Base-by-base conservation (phyloP, 2,329 filamentous ascomycete species). In the Alternaria sp. region DNA sequence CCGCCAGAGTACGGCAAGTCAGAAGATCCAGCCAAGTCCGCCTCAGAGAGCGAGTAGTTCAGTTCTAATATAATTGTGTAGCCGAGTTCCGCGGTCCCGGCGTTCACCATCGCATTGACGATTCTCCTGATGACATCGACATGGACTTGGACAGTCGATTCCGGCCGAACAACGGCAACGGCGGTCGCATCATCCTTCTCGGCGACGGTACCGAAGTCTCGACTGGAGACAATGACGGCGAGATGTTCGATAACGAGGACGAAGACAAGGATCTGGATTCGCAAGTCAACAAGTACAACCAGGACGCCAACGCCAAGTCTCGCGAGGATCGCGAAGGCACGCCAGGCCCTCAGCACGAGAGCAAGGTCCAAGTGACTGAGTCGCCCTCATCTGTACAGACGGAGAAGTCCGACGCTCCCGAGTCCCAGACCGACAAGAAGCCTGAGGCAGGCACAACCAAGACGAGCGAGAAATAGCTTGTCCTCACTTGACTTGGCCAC, bases 1-100 rank as follows among this genome's bases (percentile, higher is more conserved):
- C 96, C 96, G 83, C 96, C 95, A 78, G 96, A 99, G 90, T 99
- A 98, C 86, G 96, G 96, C 94, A 95, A 90, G 93, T 89, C 84
- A 84, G 81, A 78, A 78, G 73, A 77, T 68, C 73, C 76, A 72
- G 65, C 68, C 72, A 72, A 73, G 75, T 77, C 77, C 77, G 68
- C 70, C 66, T 67, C 68, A 57, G 64, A 73, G 70, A 75, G 68
- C 71, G 67, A 73, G 59, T 78, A 77, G 75, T 73, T 70, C 71
- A 70, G 68, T 62, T 79, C 74, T 80, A 76, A 79, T 78, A 70
- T 44, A 74, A 68, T 63, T 57, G 52, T 76, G 68, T 75, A 85
- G 83, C 83, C 73, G 83, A 85, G 72, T 84, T 84, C 74, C 80
- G 83, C 72, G 83, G 83, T 68, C 83, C 83, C 51, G 83, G 83